Evolutionary conservation across 129 eudicot genomes (phyloP), one percentile per base, ranked within the genome.

Genomic region (Sambucus nigra): DNA sequence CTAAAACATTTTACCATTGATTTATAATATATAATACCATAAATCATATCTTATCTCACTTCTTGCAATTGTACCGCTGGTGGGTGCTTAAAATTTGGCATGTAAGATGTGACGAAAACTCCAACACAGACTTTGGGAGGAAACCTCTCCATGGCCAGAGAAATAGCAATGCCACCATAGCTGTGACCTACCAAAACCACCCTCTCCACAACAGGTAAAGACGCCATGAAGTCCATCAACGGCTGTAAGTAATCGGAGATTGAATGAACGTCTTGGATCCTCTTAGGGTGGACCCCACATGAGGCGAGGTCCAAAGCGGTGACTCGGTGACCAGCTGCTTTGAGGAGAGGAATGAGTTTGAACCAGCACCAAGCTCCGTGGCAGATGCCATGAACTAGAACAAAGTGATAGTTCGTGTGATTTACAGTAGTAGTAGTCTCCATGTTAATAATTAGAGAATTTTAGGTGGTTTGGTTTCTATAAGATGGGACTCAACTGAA

Each of bases 291-390:
- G 38, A 81, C 46, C 68, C 86, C 86, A 24, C 61, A 74, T 7
- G 52, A 82, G 27, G 59, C 80, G 16, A 82, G 79, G 77, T 78
- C 86, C 46, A 82, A 27, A 1, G 86, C 80, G 5, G 76, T 74
- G 33, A 71, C 86, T 1, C 47, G 66, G 49, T 78, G 74, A 17
- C 92, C 82, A 3, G 65, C 58, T 10, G 46, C 23, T 50, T 59
- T 58, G 4, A 82, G 76, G 59, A 68, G 45, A 59, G 42, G 23
- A 7, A 64, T 69, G 12, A 77, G 62, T 50, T 74, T 82, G 69
- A 73, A 82, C 92, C 92, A 82, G 64, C 79, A 74, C 86, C 92
- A 82, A 18, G 82, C 80, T 68, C 86, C 82, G 44, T 78, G 92
- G 29, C 79, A 25, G 40, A 65, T 27, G 7, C 86, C 80, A 45